Conservation (phyloP, 169 alveolate genomes). For the Amoebophrya sp. region DNA sequence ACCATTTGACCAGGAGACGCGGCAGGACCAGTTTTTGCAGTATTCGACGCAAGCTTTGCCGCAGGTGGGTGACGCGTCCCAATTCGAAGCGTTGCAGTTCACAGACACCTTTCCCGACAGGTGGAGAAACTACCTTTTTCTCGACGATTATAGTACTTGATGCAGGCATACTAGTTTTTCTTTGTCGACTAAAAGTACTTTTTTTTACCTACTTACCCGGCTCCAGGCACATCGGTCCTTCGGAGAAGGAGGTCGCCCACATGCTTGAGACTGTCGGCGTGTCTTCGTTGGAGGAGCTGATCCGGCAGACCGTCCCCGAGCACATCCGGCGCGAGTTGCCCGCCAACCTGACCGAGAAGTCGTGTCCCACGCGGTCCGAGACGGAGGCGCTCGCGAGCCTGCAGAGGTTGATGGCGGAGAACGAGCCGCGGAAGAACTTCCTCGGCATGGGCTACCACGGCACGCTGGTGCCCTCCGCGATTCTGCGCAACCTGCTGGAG, state of each 20-base stretch:
- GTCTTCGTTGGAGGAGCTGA: background rate
- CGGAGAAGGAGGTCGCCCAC: background rate
- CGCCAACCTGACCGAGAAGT: background rate
- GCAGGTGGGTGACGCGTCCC: too few species aligned
- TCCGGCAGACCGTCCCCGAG: constrained; percentile 10
- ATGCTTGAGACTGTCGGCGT: constrained; percentile 14
- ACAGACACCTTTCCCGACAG: too few species aligned
- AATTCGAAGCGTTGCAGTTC: too few species aligned
- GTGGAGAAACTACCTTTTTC: too few species aligned
- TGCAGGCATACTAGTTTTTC: too few species aligned
- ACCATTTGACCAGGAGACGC: too few species aligned
- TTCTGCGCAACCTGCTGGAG: constrained; percentile 49
- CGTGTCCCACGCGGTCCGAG: constrained; percentile 5
- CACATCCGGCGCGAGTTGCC: background rate
- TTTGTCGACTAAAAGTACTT: too few species aligned
- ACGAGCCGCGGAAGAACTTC: constrained; percentile 30
- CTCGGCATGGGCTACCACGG: constrained; percentile 56
- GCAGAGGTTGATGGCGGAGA: background rate
- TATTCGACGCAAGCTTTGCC: too few species aligned
- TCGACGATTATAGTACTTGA: too few species aligned
- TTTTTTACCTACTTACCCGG: too few species aligned
- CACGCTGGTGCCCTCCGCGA: constrained; percentile 49
- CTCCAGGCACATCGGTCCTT: too few species aligned
- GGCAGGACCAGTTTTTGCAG: too few species aligned
- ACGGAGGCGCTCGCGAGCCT: background rate